phyloP scores from a whole-genome alignment of 1,284 basidiomycete genomes.

The Phenoliferia sp. region DNA sequence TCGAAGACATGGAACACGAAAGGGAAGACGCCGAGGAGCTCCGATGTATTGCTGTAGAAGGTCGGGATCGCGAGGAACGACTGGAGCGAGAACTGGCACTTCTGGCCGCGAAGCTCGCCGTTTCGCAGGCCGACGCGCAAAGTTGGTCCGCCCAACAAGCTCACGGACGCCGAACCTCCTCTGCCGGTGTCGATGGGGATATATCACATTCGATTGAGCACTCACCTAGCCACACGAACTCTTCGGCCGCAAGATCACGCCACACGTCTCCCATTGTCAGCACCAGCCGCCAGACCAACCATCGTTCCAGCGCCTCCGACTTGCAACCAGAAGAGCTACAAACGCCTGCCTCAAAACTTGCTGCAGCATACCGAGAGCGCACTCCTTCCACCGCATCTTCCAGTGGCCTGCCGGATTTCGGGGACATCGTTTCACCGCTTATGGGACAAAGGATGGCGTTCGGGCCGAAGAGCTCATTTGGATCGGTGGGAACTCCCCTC shows the following conservation, averaged over 20 bases:
- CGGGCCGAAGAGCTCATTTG: slow-evolving; percentile 1
- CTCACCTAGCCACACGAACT: neutral
- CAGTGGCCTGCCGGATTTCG: neutral
- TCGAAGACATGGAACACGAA: neutral
- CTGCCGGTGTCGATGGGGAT: neutral
- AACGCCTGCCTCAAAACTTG: slow-evolving; percentile 1
- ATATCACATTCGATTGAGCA: neutral
- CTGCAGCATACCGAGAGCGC: neutral
- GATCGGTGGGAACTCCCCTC: neutral
- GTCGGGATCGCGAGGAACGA: slow-evolving; percentile 2
- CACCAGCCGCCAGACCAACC: neutral
- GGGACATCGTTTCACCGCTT: neutral
- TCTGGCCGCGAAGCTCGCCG: slow-evolving; percentile 10
- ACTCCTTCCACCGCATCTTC: neutral
- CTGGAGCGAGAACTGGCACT: slow-evolving; percentile 15
- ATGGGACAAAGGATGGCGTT: slow-evolving; percentile 9
- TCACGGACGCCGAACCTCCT: too few relatives aligned
- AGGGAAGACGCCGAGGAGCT: slow-evolving; percentile 6
- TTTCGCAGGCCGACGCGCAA: neutral
- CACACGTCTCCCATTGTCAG: too few relatives aligned
- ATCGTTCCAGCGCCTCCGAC: neutral
- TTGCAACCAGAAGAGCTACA: neutral
- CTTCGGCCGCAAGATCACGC: neutral
- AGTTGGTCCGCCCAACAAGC: neutral
- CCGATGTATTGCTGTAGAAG: slow-evolving; percentile 1